Percentiles rank a stretch among this genome's conserved stretches.
These are phyloP conservation scores for Globisporangium spiculum DNA, from an alignment of 352 stramenopile genomes.

Conservation along the genomic window DNA sequence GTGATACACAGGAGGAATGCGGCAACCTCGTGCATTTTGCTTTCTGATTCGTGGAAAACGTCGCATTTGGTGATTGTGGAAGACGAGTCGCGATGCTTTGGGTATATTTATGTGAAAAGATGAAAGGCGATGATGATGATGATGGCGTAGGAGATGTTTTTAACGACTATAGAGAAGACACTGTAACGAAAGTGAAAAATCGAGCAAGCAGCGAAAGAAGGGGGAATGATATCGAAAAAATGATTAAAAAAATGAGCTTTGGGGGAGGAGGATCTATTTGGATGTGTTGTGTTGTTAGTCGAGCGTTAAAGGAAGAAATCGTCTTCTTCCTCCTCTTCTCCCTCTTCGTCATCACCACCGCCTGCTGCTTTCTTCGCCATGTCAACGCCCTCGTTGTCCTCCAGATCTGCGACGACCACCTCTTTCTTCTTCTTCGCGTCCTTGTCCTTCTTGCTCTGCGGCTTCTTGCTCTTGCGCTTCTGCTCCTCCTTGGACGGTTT, in stretches of 20 bases:
- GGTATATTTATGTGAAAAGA: neutral
- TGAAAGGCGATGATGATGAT: neutral
- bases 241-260: neutral
- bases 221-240: neutral
- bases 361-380: slow-evolving; percentile 10
- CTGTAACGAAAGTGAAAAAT: neutral
- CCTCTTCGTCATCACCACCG: slow-evolving; percentile 12
- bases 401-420: slow-evolving; percentile 50
- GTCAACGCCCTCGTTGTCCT: slow-evolving; percentile 27
- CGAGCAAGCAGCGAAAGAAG: neutral
- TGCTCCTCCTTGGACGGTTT: slow-evolving; percentile 63
- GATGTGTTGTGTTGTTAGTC: neutral
- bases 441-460: slow-evolving; percentile 44
- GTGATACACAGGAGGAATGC: neutral
- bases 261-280: neutral
- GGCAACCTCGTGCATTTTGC: neutral
- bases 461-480: slow-evolving; percentile 64
- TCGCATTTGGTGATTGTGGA: neutral
- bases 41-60: neutral
- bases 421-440: slow-evolving; percentile 20
- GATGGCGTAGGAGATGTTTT: neutral
- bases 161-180: neutral
- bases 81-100: neutral
- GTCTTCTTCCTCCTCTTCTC: slow-evolving; percentile 44
- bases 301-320: slow-evolving; percentile 63